Percentiles rank a stretch among this genome's conserved stretches.
phyloP scores from a whole-genome alignment of 1,139 yeast genomes.

The Yamadazyma diospyri region DNA sequence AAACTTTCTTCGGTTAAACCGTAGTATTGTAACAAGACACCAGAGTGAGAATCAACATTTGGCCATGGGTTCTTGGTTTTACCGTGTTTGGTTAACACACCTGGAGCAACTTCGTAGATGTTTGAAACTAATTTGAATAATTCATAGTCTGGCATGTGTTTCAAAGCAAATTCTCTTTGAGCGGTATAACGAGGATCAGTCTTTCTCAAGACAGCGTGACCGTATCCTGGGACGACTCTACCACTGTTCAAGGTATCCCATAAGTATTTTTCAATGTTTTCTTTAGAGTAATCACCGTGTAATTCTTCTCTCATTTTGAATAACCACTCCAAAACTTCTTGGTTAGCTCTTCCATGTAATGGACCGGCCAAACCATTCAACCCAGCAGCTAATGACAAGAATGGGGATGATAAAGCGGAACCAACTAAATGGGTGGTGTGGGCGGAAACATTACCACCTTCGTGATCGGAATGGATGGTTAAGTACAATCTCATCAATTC shows the following conservation, averaged over 20 bases:
- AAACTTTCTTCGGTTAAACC: slow-evolving; percentile 93
- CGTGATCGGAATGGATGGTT: slow-evolving; percentile 96
- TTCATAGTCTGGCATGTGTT: slow-evolving; percentile 96
- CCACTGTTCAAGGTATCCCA: slow-evolving; percentile 92
- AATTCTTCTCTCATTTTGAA: slow-evolving; percentile 75
- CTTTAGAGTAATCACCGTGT: slow-evolving; percentile 68
- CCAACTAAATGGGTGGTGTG: slow-evolving; percentile 97
- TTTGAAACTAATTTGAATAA: slow-evolving; percentile 85
- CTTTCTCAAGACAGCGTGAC: slow-evolving; percentile 95
- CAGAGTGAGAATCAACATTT: slow-evolving; percentile 96
- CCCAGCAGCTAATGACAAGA: slow-evolving; percentile 90
- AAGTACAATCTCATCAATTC: slow-evolving; percentile 91
- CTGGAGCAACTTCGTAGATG: slow-evolving; percentile 94
- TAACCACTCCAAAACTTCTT: slow-evolving; percentile 94
- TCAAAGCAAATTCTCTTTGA: slow-evolving; percentile 92
- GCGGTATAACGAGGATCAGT: slow-evolving; percentile 98
- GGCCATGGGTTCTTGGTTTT: slow-evolving; percentile 99
- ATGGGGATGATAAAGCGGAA: slow-evolving; percentile 91
- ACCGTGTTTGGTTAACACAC: slow-evolving; percentile 92
- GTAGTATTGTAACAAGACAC: slow-evolving; percentile 94
- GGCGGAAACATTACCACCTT: slow-evolving; percentile 98
- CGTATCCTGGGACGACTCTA: slow-evolving; percentile 97
- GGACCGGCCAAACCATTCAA: slow-evolving; percentile 98
- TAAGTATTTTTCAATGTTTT: slow-evolving; percentile 78
- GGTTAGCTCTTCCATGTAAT: slow-evolving; percentile 96